Evolutionary conservation across 2,329 filamentous ascomycete genomes (phyloP), one percentile per base, ranked within the genome.

Genomic region (Zelopaecilomyces penicillatus): DNA sequence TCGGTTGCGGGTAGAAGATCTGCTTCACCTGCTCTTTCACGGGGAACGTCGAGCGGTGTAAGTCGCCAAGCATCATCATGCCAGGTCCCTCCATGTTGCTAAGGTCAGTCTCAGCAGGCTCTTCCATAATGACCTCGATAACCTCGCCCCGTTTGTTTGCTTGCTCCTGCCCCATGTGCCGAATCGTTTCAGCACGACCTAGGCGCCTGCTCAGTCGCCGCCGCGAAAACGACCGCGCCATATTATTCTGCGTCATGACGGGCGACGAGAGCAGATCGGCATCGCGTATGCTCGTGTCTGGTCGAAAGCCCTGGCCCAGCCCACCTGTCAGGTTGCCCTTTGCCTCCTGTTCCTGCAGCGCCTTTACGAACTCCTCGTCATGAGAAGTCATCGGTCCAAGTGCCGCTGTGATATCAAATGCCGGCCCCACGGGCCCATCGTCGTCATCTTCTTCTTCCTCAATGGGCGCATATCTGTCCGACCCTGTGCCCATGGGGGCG

Each of bases 71-170:
- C 12, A 45, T 55, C 35, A 56, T 48, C 34, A 52, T 53, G 35
- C 50, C 52, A 3, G 69, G 69, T 2, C 75, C 75, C 4, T 69
- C 65, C 52, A 78, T 68, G 35, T 66, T 65, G 51, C 74, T 76
- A 42, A 79, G 52, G 48, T 80, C 75, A n/a, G 73, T 66, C 2
- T 66, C 65, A 11, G 67, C 59, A 2, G 57, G 54, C 19, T 60
- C 53, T 10, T 61, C 57, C 28, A 79, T 61, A 38, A 82, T 71
- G 3, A 82, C 74, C 54, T 80, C 71, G 46, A 82, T 75, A 2
- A 80, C 71, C 51, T 79, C 67, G 11, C 76, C 77, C n/a, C 71
- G 65, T 46, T 72, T 72, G 53, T 82, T 79, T 1, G 79, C 79
- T 54, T 80, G 76, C 8, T 64, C 68, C 57, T 82, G 78, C 0